These are phyloP conservation scores for Saturnispora sekii DNA, from an alignment of 805 yeast genomes.

Conservation along the genomic window DNA sequence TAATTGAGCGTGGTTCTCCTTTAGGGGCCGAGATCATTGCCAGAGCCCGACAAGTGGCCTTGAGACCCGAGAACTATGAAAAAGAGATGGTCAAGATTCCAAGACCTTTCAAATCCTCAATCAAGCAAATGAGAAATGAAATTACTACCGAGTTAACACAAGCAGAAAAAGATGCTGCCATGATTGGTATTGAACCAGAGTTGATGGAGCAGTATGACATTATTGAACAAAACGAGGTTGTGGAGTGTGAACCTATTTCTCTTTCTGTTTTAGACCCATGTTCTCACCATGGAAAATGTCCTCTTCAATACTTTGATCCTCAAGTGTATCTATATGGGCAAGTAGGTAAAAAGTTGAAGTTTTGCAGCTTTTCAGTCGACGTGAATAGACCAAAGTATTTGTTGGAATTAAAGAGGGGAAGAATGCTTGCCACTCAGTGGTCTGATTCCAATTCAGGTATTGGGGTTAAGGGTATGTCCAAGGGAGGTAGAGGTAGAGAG, in stretches of 20 bases:
- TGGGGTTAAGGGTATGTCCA: constrained; percentile 38
- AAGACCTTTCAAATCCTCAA: constrained; percentile 46
- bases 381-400: constrained; percentile 70
- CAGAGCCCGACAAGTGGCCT: constrained; percentile 78
- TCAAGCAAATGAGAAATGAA: constrained; percentile 7
- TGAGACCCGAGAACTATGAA: constrained; percentile 69
- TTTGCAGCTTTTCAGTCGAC: constrained; percentile 66
- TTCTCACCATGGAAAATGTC: constrained; percentile 78
- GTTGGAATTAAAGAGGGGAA: constrained; percentile 81
- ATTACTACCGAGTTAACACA: not conserved
- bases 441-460: constrained; percentile 42
- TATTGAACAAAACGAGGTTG: constrained; percentile 11
- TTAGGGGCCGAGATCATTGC: constrained; percentile 83
- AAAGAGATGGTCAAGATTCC: constrained; percentile 55
- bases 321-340: constrained; percentile 45
- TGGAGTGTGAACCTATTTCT: constrained; percentile 29
- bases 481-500: constrained; percentile 72
- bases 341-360: constrained; percentile 50
- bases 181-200: constrained; percentile 20
- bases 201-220: constrained; percentile 19
- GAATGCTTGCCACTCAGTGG: constrained; percentile 67
- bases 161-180: constrained; percentile 14
- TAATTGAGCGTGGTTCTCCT: constrained; percentile 85
- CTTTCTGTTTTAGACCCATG: constrained; percentile 80
- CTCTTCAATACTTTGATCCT: constrained; percentile 72